Percentiles rank a stretch among this genome's conserved stretches.
These are phyloP conservation scores for Phytophthora sp. DNA, from an alignment of 352 stramenopile genomes.

Conservation along the genomic window DNA sequence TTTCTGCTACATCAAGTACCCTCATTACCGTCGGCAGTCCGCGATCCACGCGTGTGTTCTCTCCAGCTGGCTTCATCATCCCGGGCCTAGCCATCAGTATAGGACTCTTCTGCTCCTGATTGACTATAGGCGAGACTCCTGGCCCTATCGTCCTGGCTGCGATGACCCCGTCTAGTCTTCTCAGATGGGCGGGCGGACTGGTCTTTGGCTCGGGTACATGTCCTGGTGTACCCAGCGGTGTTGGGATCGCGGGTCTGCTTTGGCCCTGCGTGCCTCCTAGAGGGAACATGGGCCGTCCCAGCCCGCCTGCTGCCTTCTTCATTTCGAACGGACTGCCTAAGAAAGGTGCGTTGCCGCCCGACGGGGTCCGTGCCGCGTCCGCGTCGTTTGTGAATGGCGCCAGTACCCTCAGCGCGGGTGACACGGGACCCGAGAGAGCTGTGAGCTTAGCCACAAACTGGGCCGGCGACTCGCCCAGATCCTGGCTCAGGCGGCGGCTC, in stretches of 20 bases:
- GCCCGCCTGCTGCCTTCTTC: conserved; percentile 15
- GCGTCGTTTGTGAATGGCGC: conserved; percentile 23
- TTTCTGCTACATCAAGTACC: background rate
- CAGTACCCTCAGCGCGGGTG: conserved; percentile 15
- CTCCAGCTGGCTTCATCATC: conserved; percentile 28
- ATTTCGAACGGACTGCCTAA: conserved; percentile 24
- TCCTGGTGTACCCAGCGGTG: conserved; percentile 9
- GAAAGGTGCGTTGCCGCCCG: background rate
- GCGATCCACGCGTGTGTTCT: conserved; percentile 10
- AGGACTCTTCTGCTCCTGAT: conserved; percentile 43
- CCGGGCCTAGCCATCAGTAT: conserved; percentile 23
- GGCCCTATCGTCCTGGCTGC: background rate
- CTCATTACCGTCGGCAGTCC: conserved; percentile 40
- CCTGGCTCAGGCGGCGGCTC: conserved; percentile 30
- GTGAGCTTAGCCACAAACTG: conserved; percentile 25
- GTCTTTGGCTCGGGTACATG: conserved; percentile 20
- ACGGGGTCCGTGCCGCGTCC: conserved; percentile 16
- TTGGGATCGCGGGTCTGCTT: conserved; percentile 8
- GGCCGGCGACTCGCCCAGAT: conserved; percentile 7
- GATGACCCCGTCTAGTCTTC: conserved; percentile 23
- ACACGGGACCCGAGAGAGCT: conserved; percentile 2
- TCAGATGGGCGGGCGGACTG: conserved; percentile 17
- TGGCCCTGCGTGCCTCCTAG: conserved; percentile 10
- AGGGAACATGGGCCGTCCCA: conserved; percentile 19
- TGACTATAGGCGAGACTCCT: conserved; percentile 11